phyloP scores from a whole-genome alignment of 257 asterid genomes.

The Buddleja alternifolia region DNA sequence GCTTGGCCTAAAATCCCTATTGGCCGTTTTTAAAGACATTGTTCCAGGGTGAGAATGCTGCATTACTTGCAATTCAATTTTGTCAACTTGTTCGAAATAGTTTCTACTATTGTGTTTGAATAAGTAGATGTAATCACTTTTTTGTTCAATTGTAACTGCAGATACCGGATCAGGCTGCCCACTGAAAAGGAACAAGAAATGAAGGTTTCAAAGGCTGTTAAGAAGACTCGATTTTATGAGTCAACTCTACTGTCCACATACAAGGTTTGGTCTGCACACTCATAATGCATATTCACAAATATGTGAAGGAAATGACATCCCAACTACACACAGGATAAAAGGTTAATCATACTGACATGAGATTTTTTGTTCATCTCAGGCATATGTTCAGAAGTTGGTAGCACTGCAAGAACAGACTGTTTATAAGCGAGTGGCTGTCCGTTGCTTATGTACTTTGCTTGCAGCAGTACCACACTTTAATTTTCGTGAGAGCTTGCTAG shows the following conservation, averaged over 20 bases:
- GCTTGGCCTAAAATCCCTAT: slow-evolving; percentile 79
- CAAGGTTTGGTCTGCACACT: slow-evolving; percentile 59
- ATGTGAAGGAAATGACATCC: neutral
- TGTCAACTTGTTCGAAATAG: slow-evolving; percentile 7
- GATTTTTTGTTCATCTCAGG: slow-evolving; percentile 48
- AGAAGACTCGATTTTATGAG: slow-evolving; percentile 79
- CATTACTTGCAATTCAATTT: slow-evolving; percentile 15
- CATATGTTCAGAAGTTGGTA: slow-evolving; percentile 78
- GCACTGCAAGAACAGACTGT: slow-evolving; percentile 64
- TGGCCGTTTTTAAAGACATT: slow-evolving; percentile 95
- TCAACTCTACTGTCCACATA: slow-evolving; percentile 76
- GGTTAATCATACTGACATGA: slow-evolving; percentile 30
- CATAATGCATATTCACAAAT: neutral
- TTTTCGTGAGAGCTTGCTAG: slow-evolving; percentile 73
- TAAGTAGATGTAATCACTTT: slow-evolving; percentile 12
- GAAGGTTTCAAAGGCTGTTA: slow-evolving; percentile 87
- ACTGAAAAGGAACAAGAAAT: slow-evolving; percentile 93
- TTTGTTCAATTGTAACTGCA: slow-evolving; percentile 41
- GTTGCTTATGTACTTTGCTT: slow-evolving; percentile 83
- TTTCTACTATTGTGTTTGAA: neutral
- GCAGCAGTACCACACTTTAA: slow-evolving; percentile 95
- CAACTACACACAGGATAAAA: neutral
- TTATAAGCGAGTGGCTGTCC: slow-evolving; percentile 71
- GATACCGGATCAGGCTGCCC: slow-evolving; percentile 94
- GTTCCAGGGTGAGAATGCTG: slow-evolving; percentile 80